These are phyloP conservation scores for Periconia sp. DNA, from an alignment of 2,329 filamentous ascomycete genomes.

Conservation along the genomic window DNA sequence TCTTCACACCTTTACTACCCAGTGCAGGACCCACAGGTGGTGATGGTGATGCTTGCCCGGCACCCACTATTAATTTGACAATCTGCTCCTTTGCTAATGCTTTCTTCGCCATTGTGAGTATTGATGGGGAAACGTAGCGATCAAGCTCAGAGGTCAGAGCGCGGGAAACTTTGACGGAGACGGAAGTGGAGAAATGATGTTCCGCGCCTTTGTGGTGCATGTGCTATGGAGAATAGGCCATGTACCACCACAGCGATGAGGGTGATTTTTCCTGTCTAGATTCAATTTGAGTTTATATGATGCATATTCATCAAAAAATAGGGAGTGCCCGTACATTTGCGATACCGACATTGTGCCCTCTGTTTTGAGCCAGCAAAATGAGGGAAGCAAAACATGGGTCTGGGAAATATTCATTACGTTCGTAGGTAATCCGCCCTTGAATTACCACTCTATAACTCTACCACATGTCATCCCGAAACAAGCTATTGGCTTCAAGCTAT, in stretches of 20 bases:
- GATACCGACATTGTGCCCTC: no score
- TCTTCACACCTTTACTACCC: conserved; percentile 97
- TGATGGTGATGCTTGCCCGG: conserved; percentile 90
- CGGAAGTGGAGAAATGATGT: conserved; percentile 1
- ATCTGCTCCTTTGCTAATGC: conserved; percentile 53
- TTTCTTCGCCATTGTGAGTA: conserved; percentile 37
- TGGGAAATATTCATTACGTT: conserved; percentile 7
- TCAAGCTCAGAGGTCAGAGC: not conserved
- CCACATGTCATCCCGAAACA: conserved; percentile 9
- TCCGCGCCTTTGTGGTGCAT: not conserved
- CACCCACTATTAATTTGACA: conserved; percentile 96
- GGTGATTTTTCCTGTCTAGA: no score
- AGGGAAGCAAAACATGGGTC: no score
- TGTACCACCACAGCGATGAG: no score
- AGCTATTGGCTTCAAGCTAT: conserved; percentile 5
- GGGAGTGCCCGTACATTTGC: no score
- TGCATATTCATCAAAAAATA: no score
- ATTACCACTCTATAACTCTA: conserved; percentile 14
- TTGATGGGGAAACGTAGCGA: not conserved
- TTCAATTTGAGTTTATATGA: no score
- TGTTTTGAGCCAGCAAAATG: no score
- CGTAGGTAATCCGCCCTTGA: conserved; percentile 1
- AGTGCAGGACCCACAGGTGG: conserved; percentile 95
- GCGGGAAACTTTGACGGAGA: not conserved
- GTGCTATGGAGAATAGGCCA: not conserved